Percentiles rank a stretch among this genome's conserved stretches.
Conservation (phyloP, 352 stramenopile species). For the Globisporangium ultimum region DNA sequence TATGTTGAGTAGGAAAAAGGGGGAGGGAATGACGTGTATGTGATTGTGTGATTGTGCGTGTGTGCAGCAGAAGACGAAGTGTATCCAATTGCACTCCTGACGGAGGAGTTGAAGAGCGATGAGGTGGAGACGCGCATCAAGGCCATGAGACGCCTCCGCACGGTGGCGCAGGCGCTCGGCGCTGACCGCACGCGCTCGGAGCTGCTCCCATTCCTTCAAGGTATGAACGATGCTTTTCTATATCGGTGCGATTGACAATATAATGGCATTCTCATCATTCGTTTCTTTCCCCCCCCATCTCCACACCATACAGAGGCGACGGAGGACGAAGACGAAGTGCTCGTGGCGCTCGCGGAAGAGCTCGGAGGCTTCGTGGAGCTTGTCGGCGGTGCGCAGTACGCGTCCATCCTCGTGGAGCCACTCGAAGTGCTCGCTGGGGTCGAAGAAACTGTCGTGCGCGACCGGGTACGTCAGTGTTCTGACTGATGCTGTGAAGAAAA, state of each 20-base stretch:
- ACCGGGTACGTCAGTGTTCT: conserved; percentile 35
- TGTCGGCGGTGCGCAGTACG: conserved; percentile 67
- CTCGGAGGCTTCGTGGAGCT: conserved; percentile 89
- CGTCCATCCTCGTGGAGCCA: conserved; percentile 75
- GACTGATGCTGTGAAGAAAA: neutral
- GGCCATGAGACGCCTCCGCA: conserved; percentile 90
- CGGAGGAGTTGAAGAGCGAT: conserved; percentile 89
- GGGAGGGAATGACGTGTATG: neutral
- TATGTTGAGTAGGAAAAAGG: neutral
- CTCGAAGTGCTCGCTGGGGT: conserved; percentile 90
- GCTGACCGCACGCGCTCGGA: conserved; percentile 74
- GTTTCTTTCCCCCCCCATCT: too few species aligned
- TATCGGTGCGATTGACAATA: neutral
- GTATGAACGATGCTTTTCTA: conserved; percentile 19
- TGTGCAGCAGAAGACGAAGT: conserved; percentile 66
- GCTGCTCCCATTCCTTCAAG: conserved; percentile 88
- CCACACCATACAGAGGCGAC: conserved; percentile 47
- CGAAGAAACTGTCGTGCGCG: conserved; percentile 93
- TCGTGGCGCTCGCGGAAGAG: conserved; percentile 90
- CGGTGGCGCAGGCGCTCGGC: conserved; percentile 90
- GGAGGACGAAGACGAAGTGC: conserved; percentile 93
- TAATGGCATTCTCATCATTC: neutral
- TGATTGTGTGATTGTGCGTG: neutral
- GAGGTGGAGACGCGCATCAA: conserved; percentile 93
- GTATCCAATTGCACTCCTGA: conserved; percentile 89